Conservation (phyloP, 2,329 filamentous ascomycete species). For the Phoma sp. region DNA sequence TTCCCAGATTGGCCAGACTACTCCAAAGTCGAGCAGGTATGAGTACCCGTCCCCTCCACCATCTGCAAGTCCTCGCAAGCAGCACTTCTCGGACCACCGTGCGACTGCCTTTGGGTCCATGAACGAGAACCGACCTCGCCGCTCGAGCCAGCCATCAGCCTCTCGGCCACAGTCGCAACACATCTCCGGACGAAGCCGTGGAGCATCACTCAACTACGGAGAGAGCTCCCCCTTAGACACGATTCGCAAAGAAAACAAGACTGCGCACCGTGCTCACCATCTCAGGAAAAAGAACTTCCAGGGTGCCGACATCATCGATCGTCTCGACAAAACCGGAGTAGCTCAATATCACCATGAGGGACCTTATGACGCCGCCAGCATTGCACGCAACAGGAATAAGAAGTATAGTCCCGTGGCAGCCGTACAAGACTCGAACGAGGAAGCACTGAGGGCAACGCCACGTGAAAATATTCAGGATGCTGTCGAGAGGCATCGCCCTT, state of each 20-base stretch:
- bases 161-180: constrained; percentile 34
- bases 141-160: constrained; percentile 41
- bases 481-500: constrained; percentile 72
- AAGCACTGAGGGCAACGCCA: constrained; percentile 82
- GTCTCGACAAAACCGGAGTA: constrained; percentile 70
- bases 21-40: constrained; percentile 35
- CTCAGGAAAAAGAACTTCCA: constrained; percentile 70
- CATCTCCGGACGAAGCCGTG: constrained; percentile 41
- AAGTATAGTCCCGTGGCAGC: constrained; percentile 76
- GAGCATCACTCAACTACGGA: constrained; percentile 64
- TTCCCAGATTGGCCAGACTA: constrained; percentile 23
- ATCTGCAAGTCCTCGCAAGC: constrained; percentile 60
- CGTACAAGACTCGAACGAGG: constrained; percentile 72
- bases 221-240: constrained; percentile 73
- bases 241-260: constrained; percentile 66
- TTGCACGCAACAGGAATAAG: constrained; percentile 72
- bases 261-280: constrained; percentile 70
- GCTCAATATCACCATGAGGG: constrained; percentile 85
- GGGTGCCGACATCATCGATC: constrained; percentile 79
- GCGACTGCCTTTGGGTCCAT: constrained; percentile 40
- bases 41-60: constrained; percentile 59
- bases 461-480: constrained; percentile 77
- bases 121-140: constrained; percentile 38
- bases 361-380: constrained; percentile 82
- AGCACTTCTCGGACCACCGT: constrained; percentile 42